Evolutionary conservation across 1,284 basidiomycete species (phyloP), one percentile per base, ranked within the genome.

Genomic region (Cryptococcus sp.): DNA sequence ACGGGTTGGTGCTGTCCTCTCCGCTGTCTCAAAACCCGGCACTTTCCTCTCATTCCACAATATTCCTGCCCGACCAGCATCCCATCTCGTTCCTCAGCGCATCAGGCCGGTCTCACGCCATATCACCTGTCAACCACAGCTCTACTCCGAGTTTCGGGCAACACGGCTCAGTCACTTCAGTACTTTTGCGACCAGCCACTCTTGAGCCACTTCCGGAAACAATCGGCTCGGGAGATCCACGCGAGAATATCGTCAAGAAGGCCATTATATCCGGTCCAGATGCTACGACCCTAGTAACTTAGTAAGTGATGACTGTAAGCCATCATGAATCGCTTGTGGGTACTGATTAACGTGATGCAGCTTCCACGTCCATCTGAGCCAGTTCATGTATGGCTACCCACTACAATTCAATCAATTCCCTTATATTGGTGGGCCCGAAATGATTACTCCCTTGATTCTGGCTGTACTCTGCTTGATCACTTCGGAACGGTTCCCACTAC

Each of bases 361-460:
- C 57, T 76, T 75, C 52, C 74, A 76, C 48, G 16, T 50, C 15
- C 55, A 58, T 23, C 54, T 78, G 10, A 57, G 69, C 22, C 68
- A 58, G 5, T 67, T 70, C 55, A 56, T 78, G 7, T 74, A 70
- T 45, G 76, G 76, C 37, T 75, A 73, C 59, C 60, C 61, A 10
- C 66, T 78, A 22, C 59, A 67, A 46, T 68, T 75, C 48, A 55
- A 64, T 47, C 56, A 63, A 37, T 77, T 75, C 58, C 76, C 76
- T 3, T 78, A 74, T 56, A 63, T 75, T 16, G 61, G 65, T 0
- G 76, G 76, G 7, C 73, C 68, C 1, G 54, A 49, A 6, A 57
- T 55, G 1, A 75, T 78, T 39, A 77, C 76, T 13, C 76, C 76
- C 5, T 65, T 76, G 50, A 73, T 78, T 39, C 68, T 76, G 37